These are phyloP conservation scores for Colletotrichum cordylinicola DNA, from an alignment of 2,329 filamentous ascomycete genomes.

Conservation along the genomic window DNA sequence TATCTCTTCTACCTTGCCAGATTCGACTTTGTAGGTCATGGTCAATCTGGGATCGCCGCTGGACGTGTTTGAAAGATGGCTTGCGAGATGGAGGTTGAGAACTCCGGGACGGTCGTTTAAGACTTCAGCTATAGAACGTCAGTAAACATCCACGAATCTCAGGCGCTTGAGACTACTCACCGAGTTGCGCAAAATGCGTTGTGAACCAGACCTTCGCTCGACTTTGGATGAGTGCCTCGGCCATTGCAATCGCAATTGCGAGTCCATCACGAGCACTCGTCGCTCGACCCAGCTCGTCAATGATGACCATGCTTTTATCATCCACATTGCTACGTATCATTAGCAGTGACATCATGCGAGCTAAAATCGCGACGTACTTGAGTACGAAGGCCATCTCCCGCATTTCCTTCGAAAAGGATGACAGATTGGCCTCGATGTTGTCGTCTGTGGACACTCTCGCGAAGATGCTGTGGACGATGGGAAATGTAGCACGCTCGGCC, in stretches of 20 bases:
- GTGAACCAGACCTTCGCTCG: conserved; percentile 88
- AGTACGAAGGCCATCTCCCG: conserved; percentile 94
- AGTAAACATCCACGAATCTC: background rate
- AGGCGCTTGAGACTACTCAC: conserved; percentile 33
- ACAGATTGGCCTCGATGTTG: conserved; percentile 87
- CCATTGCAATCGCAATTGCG: conserved; percentile 87
- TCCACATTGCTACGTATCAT: conserved; percentile 66
- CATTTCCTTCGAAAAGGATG: conserved; percentile 95
- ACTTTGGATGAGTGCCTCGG: conserved; percentile 84
- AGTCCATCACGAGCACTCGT: conserved; percentile 90
- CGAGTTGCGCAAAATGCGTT: conserved; percentile 87
- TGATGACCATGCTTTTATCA: conserved; percentile 76
- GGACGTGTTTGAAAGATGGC: conserved; percentile 62
- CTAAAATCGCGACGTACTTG: conserved; percentile 44
- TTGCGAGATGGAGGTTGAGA: conserved; percentile 80
- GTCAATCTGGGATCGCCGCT: conserved; percentile 67
- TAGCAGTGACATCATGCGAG: background rate
- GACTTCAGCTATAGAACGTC: conserved; percentile 60
- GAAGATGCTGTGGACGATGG: conserved; percentile 84
- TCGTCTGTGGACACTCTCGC: conserved; percentile 88
- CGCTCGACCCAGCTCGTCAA: conserved; percentile 91
- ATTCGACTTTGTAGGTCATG: conserved; percentile 86
- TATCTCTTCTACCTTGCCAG: conserved; percentile 72
- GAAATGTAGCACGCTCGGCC: conserved; percentile 81
- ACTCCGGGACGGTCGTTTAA: conserved; percentile 79